Evolutionary conservation across 345 rosid species (phyloP).

Genomic region (Lumnitzera littorea): DNA sequence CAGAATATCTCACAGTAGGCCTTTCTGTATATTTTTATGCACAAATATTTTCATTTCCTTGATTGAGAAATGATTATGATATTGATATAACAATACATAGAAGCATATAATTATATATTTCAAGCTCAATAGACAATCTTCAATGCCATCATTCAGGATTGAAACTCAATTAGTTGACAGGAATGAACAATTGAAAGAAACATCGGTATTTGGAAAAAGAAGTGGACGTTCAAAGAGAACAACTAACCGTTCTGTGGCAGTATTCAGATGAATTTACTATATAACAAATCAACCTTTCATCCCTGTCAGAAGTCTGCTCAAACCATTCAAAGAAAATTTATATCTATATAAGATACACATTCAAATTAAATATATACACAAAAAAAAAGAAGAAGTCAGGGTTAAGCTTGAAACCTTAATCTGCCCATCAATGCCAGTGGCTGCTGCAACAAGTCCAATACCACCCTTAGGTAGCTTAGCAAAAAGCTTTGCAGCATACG

Average conservation of each 20-base stretch:
- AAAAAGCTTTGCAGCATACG: constrained; percentile 83
- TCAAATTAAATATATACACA: constrained; percentile 8
- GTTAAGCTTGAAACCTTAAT: constrained; percentile 54
- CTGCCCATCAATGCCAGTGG: constrained; percentile 95
- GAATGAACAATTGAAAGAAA: too few relatives aligned
- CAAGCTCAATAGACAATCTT: too few relatives aligned
- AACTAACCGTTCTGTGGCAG: constrained; percentile 84
- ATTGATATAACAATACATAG: too few relatives aligned
- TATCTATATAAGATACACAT: background rate
- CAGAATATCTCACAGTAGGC: too few relatives aligned
- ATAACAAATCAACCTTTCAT: constrained; percentile 87
- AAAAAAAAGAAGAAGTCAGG: constrained; percentile 2
- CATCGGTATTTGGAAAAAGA: background rate
- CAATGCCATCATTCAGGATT: too few relatives aligned
- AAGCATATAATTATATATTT: too few relatives aligned
- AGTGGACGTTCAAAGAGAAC: constrained; percentile 4
- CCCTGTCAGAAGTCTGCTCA: constrained; percentile 84
- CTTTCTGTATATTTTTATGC: too few relatives aligned
- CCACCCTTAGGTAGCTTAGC: constrained; percentile 91
- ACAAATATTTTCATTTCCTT: too few relatives aligned
- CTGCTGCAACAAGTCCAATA: constrained; percentile 93
- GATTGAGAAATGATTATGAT: too few relatives aligned
- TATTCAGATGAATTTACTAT: constrained; percentile 96
- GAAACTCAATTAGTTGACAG: too few relatives aligned
- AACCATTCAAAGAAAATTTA: constrained; percentile 8